Conservation (phyloP, 768 basidiomycete genomes). For the Boletus sp. region DNA sequence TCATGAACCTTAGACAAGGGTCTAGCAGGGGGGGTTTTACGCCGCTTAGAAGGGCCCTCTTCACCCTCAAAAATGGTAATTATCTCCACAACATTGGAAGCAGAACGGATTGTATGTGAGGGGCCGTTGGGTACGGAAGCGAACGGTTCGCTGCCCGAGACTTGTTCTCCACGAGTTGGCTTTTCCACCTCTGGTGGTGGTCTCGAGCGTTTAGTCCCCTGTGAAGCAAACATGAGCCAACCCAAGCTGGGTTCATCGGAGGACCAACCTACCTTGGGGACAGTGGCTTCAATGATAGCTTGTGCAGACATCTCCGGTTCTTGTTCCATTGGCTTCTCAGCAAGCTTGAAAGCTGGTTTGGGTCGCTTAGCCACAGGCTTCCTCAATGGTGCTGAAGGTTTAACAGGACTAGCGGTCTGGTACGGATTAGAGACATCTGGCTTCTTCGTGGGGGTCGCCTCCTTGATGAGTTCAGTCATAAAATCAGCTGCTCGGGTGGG, state of each 20-base stretch:
- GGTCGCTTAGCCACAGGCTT: slow-evolving; percentile 40
- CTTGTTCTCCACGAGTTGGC: slow-evolving; percentile 9
- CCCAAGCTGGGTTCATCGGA: slow-evolving; percentile 2
- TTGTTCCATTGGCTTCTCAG: slow-evolving; percentile 29
- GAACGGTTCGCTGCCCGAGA: slow-evolving; percentile 8
- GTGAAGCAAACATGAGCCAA: slow-evolving; percentile 7
- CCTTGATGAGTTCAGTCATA: slow-evolving; percentile 69
- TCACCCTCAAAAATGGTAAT: slow-evolving; percentile 38
- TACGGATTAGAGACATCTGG: slow-evolving; percentile 77
- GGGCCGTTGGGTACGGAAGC: slow-evolving; percentile 16
- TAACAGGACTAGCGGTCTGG: slow-evolving; percentile 65
- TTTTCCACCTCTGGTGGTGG: slow-evolving; percentile 59
- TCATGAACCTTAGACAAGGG: slow-evolving; percentile 25
- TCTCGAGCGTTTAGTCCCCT: slow-evolving; percentile 78
- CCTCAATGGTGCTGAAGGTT: slow-evolving; percentile 45
- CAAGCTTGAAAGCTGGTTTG: slow-evolving; percentile 32
- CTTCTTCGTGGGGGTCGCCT: slow-evolving; percentile 60
- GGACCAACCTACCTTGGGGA: slow-evolving; percentile 56
- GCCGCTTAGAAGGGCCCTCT: slow-evolving; percentile 44
- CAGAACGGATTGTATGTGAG: not conserved
- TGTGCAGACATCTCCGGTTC: slow-evolving; percentile 47
- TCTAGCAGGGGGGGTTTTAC: slow-evolving; percentile 36
- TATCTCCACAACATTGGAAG: slow-evolving; percentile 29
- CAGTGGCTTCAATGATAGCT: slow-evolving; percentile 71
- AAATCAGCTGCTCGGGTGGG: slow-evolving; percentile 66